Percentiles rank a stretch among this genome's conserved stretches.
Evolutionary conservation across 495 filamentous ascomycete species (phyloP).

Genomic region (Penicillium riverlandense): DNA sequence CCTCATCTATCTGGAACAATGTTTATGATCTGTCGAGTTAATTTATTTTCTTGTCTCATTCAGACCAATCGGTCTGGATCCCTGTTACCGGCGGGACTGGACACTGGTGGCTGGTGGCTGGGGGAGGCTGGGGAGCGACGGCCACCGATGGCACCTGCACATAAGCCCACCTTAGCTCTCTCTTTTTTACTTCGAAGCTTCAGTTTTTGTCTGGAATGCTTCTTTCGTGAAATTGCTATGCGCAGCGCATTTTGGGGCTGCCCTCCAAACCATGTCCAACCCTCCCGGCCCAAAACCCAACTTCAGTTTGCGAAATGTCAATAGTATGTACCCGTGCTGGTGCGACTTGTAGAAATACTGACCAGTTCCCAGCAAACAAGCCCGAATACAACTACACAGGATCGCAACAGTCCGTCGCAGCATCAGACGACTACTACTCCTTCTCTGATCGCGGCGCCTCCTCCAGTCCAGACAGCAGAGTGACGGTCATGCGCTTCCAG

Average conservation of each 20-base stretch:
- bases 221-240: too few relatives aligned
- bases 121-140: constrained; percentile 20
- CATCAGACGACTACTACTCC: constrained; percentile 65
- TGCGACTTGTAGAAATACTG: background rate
- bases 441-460: constrained; percentile 42
- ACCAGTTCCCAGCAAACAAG: constrained; percentile 32
- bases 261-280: too few relatives aligned
- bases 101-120: constrained; percentile 14
- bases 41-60: constrained; percentile 14
- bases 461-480: constrained; percentile 38
- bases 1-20: background rate
- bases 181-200: too few relatives aligned
- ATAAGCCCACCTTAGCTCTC: too few relatives aligned
- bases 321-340: constrained; percentile 11
- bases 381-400: constrained; percentile 46
- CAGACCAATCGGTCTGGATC: constrained; percentile 11
- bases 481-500: constrained; percentile 42
- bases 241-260: too few relatives aligned
- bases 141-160: too few relatives aligned
- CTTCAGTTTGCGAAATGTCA: constrained; percentile 27
- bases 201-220: too few relatives aligned
- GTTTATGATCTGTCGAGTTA: constrained; percentile 10
- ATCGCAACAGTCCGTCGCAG: constrained; percentile 54
- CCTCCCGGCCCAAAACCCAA: constrained; percentile 8
- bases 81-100: background rate